Evolutionary conservation across 2,329 filamentous ascomycete species (phyloP), one percentile per base, ranked within the genome.

Genomic region (Botryotinia calthae): DNA sequence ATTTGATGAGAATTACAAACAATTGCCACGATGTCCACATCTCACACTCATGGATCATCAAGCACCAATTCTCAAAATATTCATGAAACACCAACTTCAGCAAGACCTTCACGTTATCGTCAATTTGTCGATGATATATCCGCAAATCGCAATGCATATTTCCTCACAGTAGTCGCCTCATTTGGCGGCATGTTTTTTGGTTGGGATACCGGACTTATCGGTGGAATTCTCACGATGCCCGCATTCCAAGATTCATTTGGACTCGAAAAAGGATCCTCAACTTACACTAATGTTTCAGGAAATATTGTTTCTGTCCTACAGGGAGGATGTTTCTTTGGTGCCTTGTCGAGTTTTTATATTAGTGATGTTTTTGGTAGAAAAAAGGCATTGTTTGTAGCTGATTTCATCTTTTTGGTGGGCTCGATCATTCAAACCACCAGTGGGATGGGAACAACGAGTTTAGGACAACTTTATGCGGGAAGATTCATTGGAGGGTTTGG

Each of bases 151-250:
- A 73, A 73, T 58, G 72, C 63, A 18, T 73, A 73, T 46, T 44
- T 73, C 12, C 72, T 73, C 20, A 72, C 73, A 18, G 20, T 58
- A 0, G 40, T 73, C 40, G 84, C 88, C 42, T 91, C 89, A 81
- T 92, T 91, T 73, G 90, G 90, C 73, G 90, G 90, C 66, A 87
- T 87, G 83, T 82, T 84, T n/a, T 85, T 88, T 74, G 86, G 86
- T 65, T 87, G 87, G 89, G 74, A 93, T 80, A 90, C 91, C 81
- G 89, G 91, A 79, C 90, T 93, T 22, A 93, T 92, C 86, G 91
- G 90, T 59, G 89, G 89, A 73, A 88, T 95, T 75, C 83, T 95
- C 71, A 93, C 91, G 3, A 85, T 94, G 76, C 82, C 46, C 85
- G 85, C 20, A 91, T 91, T 76, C 84, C 88, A 80, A 78, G 81